A percentile compares a stretch with the other conserved stretches of the same genome.
Evolutionary conservation across 2,329 filamentous ascomycete genomes (phyloP).

Genomic region (Aspergillus bombycis): DNA sequence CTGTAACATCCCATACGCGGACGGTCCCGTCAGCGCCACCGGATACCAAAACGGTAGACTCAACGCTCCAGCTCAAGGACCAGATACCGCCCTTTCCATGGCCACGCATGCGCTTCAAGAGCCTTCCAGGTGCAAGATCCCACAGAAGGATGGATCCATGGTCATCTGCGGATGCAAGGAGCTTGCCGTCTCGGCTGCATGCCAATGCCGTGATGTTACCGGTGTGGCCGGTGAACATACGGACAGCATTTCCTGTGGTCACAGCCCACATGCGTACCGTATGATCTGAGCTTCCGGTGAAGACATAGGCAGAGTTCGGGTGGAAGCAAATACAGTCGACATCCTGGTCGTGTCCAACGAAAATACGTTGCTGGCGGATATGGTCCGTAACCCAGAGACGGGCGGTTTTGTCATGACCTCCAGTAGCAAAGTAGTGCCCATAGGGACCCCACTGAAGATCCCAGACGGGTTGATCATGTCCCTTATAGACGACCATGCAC

Average conservation of each 20-base stretch:
- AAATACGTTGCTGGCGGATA: slow-evolving; percentile 82
- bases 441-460: slow-evolving; percentile 88
- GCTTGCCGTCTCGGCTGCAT: slow-evolving; percentile 84
- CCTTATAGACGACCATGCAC: slow-evolving; percentile 92
- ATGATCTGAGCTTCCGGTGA: slow-evolving; percentile 90
- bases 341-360: slow-evolving; percentile 89
- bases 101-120: slow-evolving; percentile 89
- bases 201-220: slow-evolving; percentile 84
- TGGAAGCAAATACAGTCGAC: slow-evolving; percentile 95
- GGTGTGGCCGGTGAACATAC: slow-evolving; percentile 88
- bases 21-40: slow-evolving; percentile 92
- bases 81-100: slow-evolving; percentile 93
- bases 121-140: slow-evolving; percentile 84
- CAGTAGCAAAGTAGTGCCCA: slow-evolving; percentile 91
- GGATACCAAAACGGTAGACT: slow-evolving; percentile 87
- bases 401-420: slow-evolving; percentile 85
- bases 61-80: slow-evolving; percentile 89
- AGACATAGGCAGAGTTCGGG: slow-evolving; percentile 89
- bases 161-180: slow-evolving; percentile 87
- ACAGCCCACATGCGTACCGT: slow-evolving; percentile 97
- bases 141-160: slow-evolving; percentile 90
- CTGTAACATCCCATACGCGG: slow-evolving; percentile 86
- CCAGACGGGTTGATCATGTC: slow-evolving; percentile 87
- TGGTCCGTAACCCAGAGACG: slow-evolving; percentile 92
- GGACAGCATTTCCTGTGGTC: slow-evolving; percentile 81